Conservation (phyloP, 1,284 basidiomycete species). For the Pholiota adiposa region DNA sequence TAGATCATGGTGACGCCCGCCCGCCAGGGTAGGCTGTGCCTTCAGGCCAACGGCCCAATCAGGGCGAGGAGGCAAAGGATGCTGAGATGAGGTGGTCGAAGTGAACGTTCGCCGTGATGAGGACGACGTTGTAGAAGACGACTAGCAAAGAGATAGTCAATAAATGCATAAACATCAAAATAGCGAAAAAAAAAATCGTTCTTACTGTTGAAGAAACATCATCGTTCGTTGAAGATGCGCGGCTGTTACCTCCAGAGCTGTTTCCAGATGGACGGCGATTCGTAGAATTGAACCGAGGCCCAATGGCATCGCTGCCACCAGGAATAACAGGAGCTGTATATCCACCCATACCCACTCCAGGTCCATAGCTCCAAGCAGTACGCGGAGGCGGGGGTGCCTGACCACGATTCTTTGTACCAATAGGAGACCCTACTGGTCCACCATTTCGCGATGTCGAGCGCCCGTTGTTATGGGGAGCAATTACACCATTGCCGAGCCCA, state of each 20-base stretch:
- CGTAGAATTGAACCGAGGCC: constrained; percentile 61
- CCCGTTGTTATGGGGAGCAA: constrained; percentile 32
- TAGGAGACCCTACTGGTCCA: constrained; percentile 16
- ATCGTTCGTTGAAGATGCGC: constrained; percentile 63
- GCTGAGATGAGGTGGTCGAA: constrained; percentile 71
- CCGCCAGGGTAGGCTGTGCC: constrained; percentile 64
- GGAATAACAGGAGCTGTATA: constrained; percentile 31
- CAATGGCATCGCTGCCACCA: constrained; percentile 51
- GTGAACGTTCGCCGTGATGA: constrained; percentile 76
- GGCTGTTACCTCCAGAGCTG: constrained; percentile 52
- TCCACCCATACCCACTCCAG: constrained; percentile 56
- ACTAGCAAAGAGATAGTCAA: constrained; percentile 36
- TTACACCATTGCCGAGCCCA: constrained; percentile 29
- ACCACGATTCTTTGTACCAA: constrained; percentile 30
- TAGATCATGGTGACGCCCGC: constrained; percentile 48
- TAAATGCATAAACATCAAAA: constrained; percentile 1
- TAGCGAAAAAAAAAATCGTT: constrained; percentile 16
- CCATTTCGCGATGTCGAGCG: constrained; percentile 34
- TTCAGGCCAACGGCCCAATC: constrained; percentile 86
- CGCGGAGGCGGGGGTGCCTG: constrained; percentile 49
- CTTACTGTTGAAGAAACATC: constrained; percentile 79
- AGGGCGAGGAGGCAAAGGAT: constrained; percentile 78
- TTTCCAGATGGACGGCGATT: constrained; percentile 56
- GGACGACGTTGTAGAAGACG: constrained; percentile 76
- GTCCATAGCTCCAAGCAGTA: constrained; percentile 69